Percentiles rank a stretch among this genome's conserved stretches.
Evolutionary conservation across 2,329 filamentous ascomycete species (phyloP).

Genomic region (Nothophaeocryptopus gaeumannii): DNA sequence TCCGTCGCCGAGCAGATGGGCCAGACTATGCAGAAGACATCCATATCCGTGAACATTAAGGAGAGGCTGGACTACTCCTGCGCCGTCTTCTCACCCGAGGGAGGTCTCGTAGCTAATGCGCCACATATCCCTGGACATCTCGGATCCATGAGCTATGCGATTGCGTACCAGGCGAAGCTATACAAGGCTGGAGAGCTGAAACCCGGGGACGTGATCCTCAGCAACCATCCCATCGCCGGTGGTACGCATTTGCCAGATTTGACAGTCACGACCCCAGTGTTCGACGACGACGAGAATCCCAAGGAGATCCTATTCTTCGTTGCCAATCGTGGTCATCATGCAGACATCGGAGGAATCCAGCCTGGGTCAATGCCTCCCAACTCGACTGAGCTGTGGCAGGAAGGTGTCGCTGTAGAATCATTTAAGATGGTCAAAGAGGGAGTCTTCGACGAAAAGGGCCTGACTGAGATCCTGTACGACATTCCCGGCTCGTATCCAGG

Average conservation of each 20-base stretch:
- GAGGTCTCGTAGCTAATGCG: slow-evolving; percentile 43
- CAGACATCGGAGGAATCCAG: slow-evolving; percentile 41
- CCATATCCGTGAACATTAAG: slow-evolving; percentile 51
- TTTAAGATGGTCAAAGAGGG: slow-evolving; percentile 29
- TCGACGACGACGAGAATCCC: slow-evolving; percentile 23
- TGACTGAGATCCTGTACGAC: slow-evolving; percentile 52
- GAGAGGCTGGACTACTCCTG: slow-evolving; percentile 47
- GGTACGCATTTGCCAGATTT: slow-evolving; percentile 45
- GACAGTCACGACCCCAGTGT: slow-evolving; percentile 44
- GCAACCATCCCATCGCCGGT: slow-evolving; percentile 42
- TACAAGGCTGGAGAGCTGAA: slow-evolving; percentile 43
- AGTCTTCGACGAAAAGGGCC: slow-evolving; percentile 36
- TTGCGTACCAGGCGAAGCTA: slow-evolving; percentile 47
- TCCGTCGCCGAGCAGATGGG: slow-evolving; percentile 60
- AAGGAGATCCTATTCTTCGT: slow-evolving; percentile 40
- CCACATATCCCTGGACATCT: slow-evolving; percentile 45
- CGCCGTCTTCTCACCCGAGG: slow-evolving; percentile 43
- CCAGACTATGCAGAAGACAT: slow-evolving; percentile 55
- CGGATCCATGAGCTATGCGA: slow-evolving; percentile 45
- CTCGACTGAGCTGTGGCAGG: slow-evolving; percentile 44
- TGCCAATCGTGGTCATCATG: slow-evolving; percentile 43
- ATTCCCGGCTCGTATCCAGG: slow-evolving; percentile 60
- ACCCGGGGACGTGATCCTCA: slow-evolving; percentile 42
- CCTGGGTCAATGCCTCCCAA: slow-evolving; percentile 45
- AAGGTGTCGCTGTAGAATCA: slow-evolving; percentile 41